phyloP scores from a whole-genome alignment of 495 filamentous ascomycete species.

The Jackrogersella multiformis region DNA sequence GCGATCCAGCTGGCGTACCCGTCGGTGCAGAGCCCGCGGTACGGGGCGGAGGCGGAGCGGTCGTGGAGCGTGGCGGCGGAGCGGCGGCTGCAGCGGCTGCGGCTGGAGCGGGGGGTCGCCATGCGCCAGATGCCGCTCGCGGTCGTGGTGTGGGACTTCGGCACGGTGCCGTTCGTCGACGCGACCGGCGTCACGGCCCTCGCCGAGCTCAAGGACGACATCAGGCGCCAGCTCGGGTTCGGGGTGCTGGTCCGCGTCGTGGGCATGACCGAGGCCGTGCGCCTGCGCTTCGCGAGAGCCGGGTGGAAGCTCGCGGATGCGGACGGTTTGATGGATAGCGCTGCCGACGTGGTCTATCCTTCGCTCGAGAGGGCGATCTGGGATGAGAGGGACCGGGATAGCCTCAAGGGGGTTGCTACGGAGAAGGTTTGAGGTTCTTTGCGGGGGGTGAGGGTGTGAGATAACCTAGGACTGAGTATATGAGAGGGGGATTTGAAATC shows the following conservation, averaged over 20 bases:
- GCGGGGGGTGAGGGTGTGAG: background rate
- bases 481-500: background rate
- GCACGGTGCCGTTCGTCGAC: slow-evolving; percentile 46
- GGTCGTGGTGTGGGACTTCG: slow-evolving; percentile 46
- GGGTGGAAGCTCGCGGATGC: slow-evolving; percentile 44
- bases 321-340: slow-evolving; percentile 35
- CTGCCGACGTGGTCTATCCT: slow-evolving; percentile 42
- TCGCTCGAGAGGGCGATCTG: slow-evolving; percentile 44
- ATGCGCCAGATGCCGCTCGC: slow-evolving; percentile 42
- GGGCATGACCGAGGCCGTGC: slow-evolving; percentile 40
- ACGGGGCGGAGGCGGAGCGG: slow-evolving; percentile 48
- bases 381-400: slow-evolving; percentile 42
- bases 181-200: slow-evolving; percentile 46
- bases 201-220: slow-evolving; percentile 45
- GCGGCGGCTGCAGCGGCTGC: slow-evolving; percentile 44
- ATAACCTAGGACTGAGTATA: background rate
- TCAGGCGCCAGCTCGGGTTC: slow-evolving; percentile 38
- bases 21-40: slow-evolving; percentile 47
- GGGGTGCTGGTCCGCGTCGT: slow-evolving; percentile 46
- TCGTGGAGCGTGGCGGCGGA: slow-evolving; percentile 59
- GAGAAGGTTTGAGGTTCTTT: slow-evolving; percentile 31
- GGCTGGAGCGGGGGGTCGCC: slow-evolving; percentile 33
- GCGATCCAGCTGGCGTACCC: slow-evolving; percentile 51
- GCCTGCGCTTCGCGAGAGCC: slow-evolving; percentile 43
- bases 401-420: slow-evolving; percentile 40